Percentiles rank a stretch among this genome's conserved stretches.
Conservation (phyloP, 164 flowering plant genomes). For the Sedum album region DNA sequence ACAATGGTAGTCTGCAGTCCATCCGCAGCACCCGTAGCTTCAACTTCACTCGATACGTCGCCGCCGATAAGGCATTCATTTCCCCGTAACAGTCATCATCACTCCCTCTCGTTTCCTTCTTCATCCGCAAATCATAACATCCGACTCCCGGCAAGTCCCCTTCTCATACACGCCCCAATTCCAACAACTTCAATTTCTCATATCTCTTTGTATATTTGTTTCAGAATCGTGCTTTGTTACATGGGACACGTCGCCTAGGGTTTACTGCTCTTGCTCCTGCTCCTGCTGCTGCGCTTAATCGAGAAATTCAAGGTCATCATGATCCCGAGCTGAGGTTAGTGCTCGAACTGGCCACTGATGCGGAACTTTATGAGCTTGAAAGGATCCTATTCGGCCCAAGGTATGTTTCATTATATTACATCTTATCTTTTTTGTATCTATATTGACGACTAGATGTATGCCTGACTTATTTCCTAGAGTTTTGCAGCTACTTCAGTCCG, state of each 20-base stretch:
- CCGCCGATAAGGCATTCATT: too few species aligned
- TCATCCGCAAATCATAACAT: neutral
- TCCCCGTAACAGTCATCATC: neutral
- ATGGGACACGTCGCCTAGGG: neutral
- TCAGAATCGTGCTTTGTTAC: neutral
- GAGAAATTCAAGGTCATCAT: conserved; percentile 4
- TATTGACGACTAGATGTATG: too few species aligned
- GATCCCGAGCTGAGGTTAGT: conserved; percentile 80
- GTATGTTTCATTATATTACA: conserved; percentile 17
- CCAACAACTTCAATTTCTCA: neutral
- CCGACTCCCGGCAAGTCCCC: neutral
- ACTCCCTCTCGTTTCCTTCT: neutral
- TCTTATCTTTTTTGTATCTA: neutral
- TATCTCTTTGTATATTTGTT: neutral
- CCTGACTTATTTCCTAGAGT: neutral
- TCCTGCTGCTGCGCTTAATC: neutral
- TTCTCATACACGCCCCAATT: neutral
- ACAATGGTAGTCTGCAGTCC: neutral
- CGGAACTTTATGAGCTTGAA: conserved; percentile 72
- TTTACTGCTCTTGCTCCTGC: neutral
- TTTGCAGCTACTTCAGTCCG: conserved; percentile 82
- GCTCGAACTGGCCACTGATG: conserved; percentile 80
- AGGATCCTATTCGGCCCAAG: conserved; percentile 83
- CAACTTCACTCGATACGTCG: neutral
- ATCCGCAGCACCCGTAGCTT: neutral